phyloP scores from a whole-genome alignment of 2,329 filamentous ascomycete species.

The Colletotrichum eremochloae region DNA sequence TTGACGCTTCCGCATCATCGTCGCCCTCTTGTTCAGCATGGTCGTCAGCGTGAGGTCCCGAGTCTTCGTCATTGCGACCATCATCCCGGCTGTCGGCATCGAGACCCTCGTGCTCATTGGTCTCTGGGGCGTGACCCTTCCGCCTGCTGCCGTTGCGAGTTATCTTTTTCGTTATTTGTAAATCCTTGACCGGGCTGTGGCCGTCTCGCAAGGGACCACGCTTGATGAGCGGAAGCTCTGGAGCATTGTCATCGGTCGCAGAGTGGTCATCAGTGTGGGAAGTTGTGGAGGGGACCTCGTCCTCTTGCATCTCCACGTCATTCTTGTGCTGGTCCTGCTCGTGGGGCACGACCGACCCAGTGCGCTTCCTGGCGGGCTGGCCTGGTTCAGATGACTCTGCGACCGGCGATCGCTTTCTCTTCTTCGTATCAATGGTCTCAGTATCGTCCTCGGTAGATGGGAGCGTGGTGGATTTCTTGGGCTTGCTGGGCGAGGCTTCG shows the following conservation, averaged over 20 bases:
- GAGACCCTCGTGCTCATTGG: constrained; percentile 45
- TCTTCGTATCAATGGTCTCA: constrained; percentile 58
- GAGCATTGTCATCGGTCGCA: constrained; percentile 61
- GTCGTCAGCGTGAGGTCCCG: constrained; percentile 67
- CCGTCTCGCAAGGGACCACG: constrained; percentile 51
- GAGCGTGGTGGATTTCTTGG: constrained; percentile 45
- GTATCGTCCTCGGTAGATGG: constrained; percentile 50
- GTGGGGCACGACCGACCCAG: constrained; percentile 59
- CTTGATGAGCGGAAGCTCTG: constrained; percentile 55
- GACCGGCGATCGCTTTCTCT: constrained; percentile 64
- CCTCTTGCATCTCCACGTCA: constrained; percentile 49
- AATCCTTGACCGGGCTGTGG: constrained; percentile 43
- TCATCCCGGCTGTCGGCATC: constrained; percentile 47
- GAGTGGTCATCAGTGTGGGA: constrained; percentile 56
- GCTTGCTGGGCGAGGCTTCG: constrained; percentile 55
- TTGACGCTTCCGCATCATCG: constrained; percentile 71
- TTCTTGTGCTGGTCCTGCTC: constrained; percentile 53
- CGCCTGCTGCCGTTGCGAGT: constrained; percentile 58
- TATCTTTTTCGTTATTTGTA: constrained; percentile 55
- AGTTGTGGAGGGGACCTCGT: constrained; percentile 53
- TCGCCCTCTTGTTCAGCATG: constrained; percentile 67
- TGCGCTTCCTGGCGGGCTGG: constrained; percentile 67
- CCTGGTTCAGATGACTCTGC: constrained; percentile 60
- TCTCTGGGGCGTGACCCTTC: constrained; percentile 49
- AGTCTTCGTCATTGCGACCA: constrained; percentile 56